Base-by-base conservation (phyloP, 129 eudicot species). In the Tagetes patula region DNA sequence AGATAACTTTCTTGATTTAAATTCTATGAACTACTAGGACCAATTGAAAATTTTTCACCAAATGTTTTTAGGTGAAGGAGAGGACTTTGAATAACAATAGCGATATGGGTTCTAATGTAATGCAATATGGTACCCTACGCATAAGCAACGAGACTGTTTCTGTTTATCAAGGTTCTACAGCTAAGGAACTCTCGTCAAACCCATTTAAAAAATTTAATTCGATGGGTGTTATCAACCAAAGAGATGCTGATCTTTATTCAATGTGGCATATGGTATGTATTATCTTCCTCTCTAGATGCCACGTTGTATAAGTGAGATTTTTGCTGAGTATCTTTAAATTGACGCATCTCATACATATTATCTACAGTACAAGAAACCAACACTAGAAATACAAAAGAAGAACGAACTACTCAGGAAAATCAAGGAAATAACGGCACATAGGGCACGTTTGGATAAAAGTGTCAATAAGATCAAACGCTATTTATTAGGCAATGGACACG, bases 51-150 rank as follows among this genome's bases (percentile, higher is more conserved):
- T 20, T 20, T 20, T 20, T 20, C 27, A 20, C 27, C 1, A 6
- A 83, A 48, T 10, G 64, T 30, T 75, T 27, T 58, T 41, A 92
- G 96, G 96, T 89, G 40, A 92, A 87, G 77, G 55, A 53, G 1
- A 78, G 96, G 65, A 92, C 98, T 36, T 84, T 84, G 10, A 87
- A 89, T 67, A 74, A 50, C 81, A 73, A 85, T 77, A 70, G 80
- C 1, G 70, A 60, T 7, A 73, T 33, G 2, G 95, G 95, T 80
- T 92, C 98, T 69, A 96, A 92, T 81, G 98, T 92, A 55, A 92
- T 85, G 92, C 95, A 89, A 69, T 92, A 89, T 67, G 98, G 98
- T 33, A 87, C 72, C 47, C 77, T 59, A 68, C 48, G 77, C 40
- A 80, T 92, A 43, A 87, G 82, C 55, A 64, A 80, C 0, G 92